phyloP scores from a whole-genome alignment of 257 asterid genomes.

The Fraxinus anomala region DNA sequence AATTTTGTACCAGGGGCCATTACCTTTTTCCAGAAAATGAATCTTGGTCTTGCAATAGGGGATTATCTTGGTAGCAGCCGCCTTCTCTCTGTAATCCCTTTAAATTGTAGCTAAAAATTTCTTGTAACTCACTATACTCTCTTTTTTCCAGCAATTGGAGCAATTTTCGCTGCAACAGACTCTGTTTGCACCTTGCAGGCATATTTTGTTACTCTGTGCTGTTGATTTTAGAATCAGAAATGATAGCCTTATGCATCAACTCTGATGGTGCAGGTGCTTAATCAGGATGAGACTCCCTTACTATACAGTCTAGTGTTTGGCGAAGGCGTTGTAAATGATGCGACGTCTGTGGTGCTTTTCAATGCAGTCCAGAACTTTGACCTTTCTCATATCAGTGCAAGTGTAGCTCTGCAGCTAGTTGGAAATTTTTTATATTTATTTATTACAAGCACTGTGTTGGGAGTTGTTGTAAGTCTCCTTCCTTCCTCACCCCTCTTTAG shows the following conservation, averaged over 20 bases:
- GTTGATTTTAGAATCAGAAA: constrained; percentile 2
- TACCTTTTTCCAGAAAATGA: constrained; percentile 59
- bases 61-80: constrained; percentile 75
- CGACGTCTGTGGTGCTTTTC: constrained; percentile 75
- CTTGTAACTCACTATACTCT: neutral
- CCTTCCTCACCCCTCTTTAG: constrained; percentile 15
- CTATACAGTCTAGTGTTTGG: constrained; percentile 71
- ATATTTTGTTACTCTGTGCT: constrained; percentile 10
- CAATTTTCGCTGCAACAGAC: constrained; percentile 75
- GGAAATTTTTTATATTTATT: constrained; percentile 57
- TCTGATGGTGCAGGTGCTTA: constrained; percentile 48
- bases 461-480: constrained; percentile 50
- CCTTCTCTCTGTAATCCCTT: neutral
- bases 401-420: constrained; percentile 43
- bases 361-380: constrained; percentile 68
- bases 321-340: constrained; percentile 77
- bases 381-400: constrained; percentile 37
- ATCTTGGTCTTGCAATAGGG: constrained; percentile 72
- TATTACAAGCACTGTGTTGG: constrained; percentile 54
- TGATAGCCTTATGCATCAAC: constrained; percentile 4
- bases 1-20: constrained; percentile 69
- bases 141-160: constrained; percentile 60
- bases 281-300: constrained; percentile 67
- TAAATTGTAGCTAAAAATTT: neutral
- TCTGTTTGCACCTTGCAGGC: constrained; percentile 78